Conservation (phyloP, 306 rosid species). For the Carpinus fangiana region DNA sequence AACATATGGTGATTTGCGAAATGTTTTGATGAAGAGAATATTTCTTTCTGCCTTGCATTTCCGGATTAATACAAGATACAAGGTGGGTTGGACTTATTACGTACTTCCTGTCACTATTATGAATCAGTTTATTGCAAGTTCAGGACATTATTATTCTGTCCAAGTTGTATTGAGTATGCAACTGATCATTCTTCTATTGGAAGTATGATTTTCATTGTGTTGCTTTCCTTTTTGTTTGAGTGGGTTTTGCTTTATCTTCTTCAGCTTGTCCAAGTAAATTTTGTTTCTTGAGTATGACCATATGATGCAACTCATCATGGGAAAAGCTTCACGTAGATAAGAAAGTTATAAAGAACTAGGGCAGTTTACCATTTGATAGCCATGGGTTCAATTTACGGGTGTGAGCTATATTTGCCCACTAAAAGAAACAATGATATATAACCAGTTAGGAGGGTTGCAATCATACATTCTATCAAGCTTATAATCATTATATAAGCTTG, state of each 20-base stretch:
- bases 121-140: not conserved
- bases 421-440: not conserved
- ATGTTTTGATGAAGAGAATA: constrained; percentile 97
- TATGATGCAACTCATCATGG: not conserved
- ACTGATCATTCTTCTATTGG: not conserved
- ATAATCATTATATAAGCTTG: not conserved
- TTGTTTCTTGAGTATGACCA: not conserved
- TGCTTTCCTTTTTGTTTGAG: not conserved
- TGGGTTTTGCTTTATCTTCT: not conserved
- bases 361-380: not conserved
- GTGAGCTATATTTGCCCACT: not conserved
- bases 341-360: not conserved
- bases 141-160: constrained; percentile 3
- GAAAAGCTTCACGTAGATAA: not conserved
- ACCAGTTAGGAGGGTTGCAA: not conserved
- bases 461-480: not conserved
- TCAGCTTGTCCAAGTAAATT: not conserved
- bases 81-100: constrained; percentile 53
- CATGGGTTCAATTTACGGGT: not conserved
- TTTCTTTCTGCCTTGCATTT: constrained; percentile 97
- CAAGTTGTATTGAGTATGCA: not conserved
- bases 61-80: constrained; percentile 95
- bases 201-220: not conserved
- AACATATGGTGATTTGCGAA: constrained; percentile 84
- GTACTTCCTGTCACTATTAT: constrained; percentile 14